Evolutionary conservation across 192 early-diverging fungal species (phyloP), one percentile per base, ranked within the genome.

Genomic region (Dispira simplex): DNA sequence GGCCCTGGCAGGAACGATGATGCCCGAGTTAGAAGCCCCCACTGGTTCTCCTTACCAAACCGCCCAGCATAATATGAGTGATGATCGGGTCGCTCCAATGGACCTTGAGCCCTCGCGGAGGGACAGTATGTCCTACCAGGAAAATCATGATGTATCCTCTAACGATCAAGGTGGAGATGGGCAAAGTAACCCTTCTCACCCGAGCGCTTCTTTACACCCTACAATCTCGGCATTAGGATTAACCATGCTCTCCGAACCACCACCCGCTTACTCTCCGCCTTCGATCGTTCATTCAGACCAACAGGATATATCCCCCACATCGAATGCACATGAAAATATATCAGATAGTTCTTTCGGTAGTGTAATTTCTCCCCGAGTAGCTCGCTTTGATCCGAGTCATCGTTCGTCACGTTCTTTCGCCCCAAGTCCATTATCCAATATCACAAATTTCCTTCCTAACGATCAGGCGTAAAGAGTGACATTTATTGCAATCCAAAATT

Each of bases 351-450:
- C 18, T 2, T 16, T 51, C 48, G 21, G 18, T 8, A 9, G 48
- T 9, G 8, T 23, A 20, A 23, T 16, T 51, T 8, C 48, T 51
- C 16, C 18, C 48, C 48, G 48, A 20, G 48, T 51, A 16, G 4
- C 3, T 16, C 18, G 16, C 48, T 16, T 23, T 9, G 54, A 56
- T 13, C n/a, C 25, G 6, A 10, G 20, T 8, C 58, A 13, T 18
- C 58, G 58, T 44, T 43, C 25, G 12, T 60, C 39, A 3, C 58
- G 58, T 9, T 16, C 32, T 32, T 44, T 16, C 14, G 58, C 44
- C 14, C 58, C 58, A 11, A 60, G 58, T 44, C 58, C 58, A 11
- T 43, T 60, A 2, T 60, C 58, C 39, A 60, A 60, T 60, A 60
- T 60, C 39, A 44, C 58, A 1, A 27, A 39, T 39, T 39, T 39